Base-by-base conservation (phyloP, 1,139 yeast genomes). In the Zygosaccharomyces pseudobailii region DNA sequence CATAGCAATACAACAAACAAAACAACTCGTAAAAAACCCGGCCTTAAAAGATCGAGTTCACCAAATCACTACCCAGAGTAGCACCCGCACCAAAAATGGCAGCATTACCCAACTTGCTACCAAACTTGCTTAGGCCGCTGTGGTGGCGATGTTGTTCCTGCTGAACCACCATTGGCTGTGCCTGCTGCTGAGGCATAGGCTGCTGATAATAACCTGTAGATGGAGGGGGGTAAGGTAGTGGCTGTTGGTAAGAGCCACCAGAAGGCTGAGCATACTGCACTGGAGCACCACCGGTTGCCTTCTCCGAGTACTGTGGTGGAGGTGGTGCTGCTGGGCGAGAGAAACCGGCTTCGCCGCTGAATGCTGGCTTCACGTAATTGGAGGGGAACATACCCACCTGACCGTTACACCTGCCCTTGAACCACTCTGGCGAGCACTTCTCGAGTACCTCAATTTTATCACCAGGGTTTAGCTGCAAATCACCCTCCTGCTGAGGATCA, bases 71-170 rank as follows among this genome's bases (percentile, higher is more conserved):
- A 59, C 97, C 97, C 46, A 89, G 74, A 1, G 96, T 85, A 37
- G 97, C 96, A 73, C 97, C 97, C 21, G 97, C 97, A 68, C 97
- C 97, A 57, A 88, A 89, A 50, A 90, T 80, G 27, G 95, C 95
- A 6, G 97, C 96, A 58, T 88, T 84, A 45, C 96, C 97, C 46
- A 90, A 72, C 68, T 87, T 84, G 49, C 86, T 74, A 20, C 96
- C 96, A 59, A 87, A 79, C 65, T 77, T 83, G 66, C 78, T 80
- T 45, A 85, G 63, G 10, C 32, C 23, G 6, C 24, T 32, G 43
- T 36, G 48, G 44, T 39, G 49, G 53, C 90, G 87, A 46, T 90
- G 55, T 20, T 39, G 32, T 5, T 46, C 43, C 23, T 43, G 41
- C 20, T 32, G 36, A 13, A 40, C 43, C 7, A 40, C 43, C 37